Conservation (phyloP, 768 basidiomycete species). For the Boletus insuetus region DNA sequence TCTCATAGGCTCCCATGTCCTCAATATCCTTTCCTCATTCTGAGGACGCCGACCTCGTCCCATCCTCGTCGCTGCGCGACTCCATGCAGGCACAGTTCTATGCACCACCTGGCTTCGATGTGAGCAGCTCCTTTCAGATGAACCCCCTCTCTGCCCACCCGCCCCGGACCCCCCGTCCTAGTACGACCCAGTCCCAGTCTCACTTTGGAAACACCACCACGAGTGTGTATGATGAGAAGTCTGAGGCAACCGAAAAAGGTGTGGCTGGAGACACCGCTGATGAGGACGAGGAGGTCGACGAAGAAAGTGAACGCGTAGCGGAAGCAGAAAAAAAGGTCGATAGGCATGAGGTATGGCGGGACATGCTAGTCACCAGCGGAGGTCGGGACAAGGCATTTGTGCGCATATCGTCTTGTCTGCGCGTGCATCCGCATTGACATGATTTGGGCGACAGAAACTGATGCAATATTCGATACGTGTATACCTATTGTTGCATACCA, state of each 20-base stretch:
- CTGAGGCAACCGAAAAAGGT: slow-evolving; percentile 31
- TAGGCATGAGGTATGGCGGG: slow-evolving; percentile 74
- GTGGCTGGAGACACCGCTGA: slow-evolving; percentile 19
- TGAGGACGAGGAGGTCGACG: slow-evolving; percentile 45
- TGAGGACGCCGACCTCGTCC: slow-evolving; percentile 35
- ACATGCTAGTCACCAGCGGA: slow-evolving; percentile 71
- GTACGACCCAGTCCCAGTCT: slow-evolving; percentile 24
- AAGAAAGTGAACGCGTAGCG: slow-evolving; percentile 45
- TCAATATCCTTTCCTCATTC: slow-evolving; percentile 60
- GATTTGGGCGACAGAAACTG: slow-evolving; percentile 57
- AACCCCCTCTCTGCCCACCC: slow-evolving; percentile 79
- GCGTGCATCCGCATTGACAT: neutral
- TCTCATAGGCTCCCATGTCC: slow-evolving; percentile 46
- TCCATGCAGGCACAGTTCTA: slow-evolving; percentile 51
- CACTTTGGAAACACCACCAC: slow-evolving; percentile 21
- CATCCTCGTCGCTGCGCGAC: slow-evolving; percentile 37
- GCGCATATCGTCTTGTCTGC: slow-evolving; percentile 30
- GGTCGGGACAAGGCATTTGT: slow-evolving; percentile 87
- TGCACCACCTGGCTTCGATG: slow-evolving; percentile 52
- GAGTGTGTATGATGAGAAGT: slow-evolving; percentile 43
- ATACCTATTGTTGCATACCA: slow-evolving; percentile 67
- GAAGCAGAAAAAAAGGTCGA: slow-evolving; percentile 47
- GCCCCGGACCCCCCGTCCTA: slow-evolving; percentile 63
- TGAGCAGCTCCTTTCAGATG: slow-evolving; percentile 68
- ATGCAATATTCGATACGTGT: slow-evolving; percentile 81